Base-by-base conservation (phyloP, 352 stramenopile species). In the Globisporangium sylvaticum region DNA sequence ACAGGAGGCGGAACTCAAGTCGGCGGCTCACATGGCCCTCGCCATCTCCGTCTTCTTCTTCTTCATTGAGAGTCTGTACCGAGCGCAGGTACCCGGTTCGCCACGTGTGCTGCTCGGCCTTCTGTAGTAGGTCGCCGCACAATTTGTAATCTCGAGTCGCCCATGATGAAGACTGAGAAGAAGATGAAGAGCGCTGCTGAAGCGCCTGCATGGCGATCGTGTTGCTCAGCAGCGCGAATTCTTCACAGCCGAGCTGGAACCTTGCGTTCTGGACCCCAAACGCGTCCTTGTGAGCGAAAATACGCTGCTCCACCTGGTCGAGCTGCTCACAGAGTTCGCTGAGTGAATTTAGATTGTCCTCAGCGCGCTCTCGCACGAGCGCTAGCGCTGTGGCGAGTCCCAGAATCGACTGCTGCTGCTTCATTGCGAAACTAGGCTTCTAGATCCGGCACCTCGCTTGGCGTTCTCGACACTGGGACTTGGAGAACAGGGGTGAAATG, bases 151-250 rank as follows among this genome's bases (percentile, higher is more conserved):
- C 34, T 48, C 65, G 32, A 20, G 37, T 39, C 4, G 22, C 54
- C 37, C 18, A 22, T 14, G 44, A 53, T 1, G 8, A 37, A 39
- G 42, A 34, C 31, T 34, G 31, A 42, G 34, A 39, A 14, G 9
- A 42, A 42, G 34, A 10, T 18, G 20, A 53, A 53, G 3, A 5
- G 44, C 42, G 59, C n/a, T 65, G 67, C 48, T 79, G 72, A 0
- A 89, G 61, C 14, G 75, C 54, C n/a, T 79, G 77, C 74, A 91
- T 89, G 7, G 79, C 77, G 0, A 79, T 67, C 10, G 79, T 80
- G 64, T 88, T 91, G 66, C 72, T 87, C n/a, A 86, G 68, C 2
- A 91, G 64, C 27, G 89, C 56, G 53, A 86, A 87, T 66, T 91
- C 83, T 55, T 91, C 75, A 27, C 76, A 85, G 1, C 79, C 81